Evolutionary conservation across 805 yeast species (phyloP).

Genomic region (Saturnispora silvae): DNA sequence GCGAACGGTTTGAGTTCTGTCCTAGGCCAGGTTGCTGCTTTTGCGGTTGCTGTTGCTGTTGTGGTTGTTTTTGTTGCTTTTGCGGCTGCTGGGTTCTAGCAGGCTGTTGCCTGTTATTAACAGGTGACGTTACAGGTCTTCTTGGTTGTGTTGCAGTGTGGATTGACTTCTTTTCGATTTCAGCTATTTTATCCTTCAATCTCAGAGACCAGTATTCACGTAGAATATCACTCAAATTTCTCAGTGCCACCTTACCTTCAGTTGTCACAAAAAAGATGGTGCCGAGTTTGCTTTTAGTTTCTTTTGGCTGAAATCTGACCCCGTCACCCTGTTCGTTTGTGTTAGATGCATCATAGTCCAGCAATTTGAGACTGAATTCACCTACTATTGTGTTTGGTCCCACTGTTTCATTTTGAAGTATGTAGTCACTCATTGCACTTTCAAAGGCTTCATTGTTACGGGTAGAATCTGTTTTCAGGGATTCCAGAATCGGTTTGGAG

Average conservation of each 20-base stretch:
- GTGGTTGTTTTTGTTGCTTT: conserved; percentile 12
- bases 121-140: not conserved
- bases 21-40: conserved; percentile 10
- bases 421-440: conserved; percentile 2
- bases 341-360: not conserved
- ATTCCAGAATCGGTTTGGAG: not conserved
- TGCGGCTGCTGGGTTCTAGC: not conserved
- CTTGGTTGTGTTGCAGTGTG: not conserved
- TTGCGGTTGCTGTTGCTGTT: not conserved
- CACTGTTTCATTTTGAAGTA: not conserved
- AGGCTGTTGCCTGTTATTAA: not conserved
- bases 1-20: not conserved
- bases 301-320: conserved; percentile 5
- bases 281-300: not conserved
- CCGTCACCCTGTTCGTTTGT: conserved; percentile 4
- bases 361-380: not conserved
- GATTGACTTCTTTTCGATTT: not conserved
- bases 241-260: conserved; percentile 7
- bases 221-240: conserved; percentile 3
- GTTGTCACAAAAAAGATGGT: conserved; percentile 4
- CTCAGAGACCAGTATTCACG: conserved; percentile 7
- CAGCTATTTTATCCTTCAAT: not conserved
- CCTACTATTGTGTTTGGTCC: not conserved
- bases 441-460: not conserved
- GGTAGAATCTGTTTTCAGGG: not conserved